Percentiles rank a stretch among this genome's conserved stretches.
phyloP scores from a whole-genome alignment of 257 asterid species.

The Datura wrightii region DNA sequence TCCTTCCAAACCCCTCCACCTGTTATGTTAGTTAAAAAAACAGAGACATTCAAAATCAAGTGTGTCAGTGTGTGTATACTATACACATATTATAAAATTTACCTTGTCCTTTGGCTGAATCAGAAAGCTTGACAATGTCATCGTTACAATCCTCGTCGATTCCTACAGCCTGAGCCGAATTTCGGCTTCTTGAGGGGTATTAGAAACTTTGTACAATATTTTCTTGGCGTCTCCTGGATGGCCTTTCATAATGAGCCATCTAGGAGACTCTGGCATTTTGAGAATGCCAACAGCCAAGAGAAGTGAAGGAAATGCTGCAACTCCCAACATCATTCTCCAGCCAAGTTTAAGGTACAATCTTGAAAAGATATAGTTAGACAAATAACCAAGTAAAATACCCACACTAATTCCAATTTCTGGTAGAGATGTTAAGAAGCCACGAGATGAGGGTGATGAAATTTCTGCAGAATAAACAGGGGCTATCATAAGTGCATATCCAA shows the following conservation, averaged over 20 bases:
- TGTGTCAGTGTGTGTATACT: no score
- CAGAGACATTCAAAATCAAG: no score
- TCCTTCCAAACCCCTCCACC: neutral
- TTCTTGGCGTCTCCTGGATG: conserved; percentile 8
- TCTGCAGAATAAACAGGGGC: conserved; percentile 4
- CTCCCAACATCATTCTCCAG: neutral
- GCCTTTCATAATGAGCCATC: conserved; percentile 19
- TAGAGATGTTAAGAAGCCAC: neutral
- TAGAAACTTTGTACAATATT: neutral
- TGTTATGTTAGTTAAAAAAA: no score
- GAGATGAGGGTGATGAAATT: neutral
- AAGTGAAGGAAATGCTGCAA: conserved; percentile 19
- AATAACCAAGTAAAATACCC: conserved; percentile 16
- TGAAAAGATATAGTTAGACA: neutral
- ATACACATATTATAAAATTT: no score
- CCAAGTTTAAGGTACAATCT: neutral
- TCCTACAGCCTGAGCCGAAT: neutral
- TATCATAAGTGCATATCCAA: conserved; percentile 1
- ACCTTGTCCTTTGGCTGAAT: neutral
- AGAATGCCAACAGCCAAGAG: conserved; percentile 3
- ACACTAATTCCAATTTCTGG: neutral
- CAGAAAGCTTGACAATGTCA: neutral
- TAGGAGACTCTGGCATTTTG: conserved; percentile 1
- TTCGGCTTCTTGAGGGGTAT: neutral
- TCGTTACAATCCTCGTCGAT: neutral